These are phyloP conservation scores for Fagopyrum esculentum DNA, from an alignment of 148 eudicot genomes.

Conservation along the genomic window DNA sequence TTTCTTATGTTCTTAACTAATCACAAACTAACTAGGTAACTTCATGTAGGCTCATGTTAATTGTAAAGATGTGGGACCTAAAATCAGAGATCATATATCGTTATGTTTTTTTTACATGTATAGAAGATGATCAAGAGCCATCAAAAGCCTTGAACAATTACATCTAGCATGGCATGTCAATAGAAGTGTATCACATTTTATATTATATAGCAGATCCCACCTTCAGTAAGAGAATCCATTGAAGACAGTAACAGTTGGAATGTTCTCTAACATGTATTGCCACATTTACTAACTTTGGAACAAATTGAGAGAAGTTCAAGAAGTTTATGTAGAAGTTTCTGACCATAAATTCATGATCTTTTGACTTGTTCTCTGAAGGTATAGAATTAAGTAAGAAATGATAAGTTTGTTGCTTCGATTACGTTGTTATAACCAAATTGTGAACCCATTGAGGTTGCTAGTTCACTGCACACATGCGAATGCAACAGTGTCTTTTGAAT, in stretches of 20 bases:
- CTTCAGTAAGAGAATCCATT: too few species aligned
- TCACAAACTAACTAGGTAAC: too few species aligned
- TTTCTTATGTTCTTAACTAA: too few species aligned
- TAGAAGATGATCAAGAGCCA: background rate
- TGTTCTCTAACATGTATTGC: too few species aligned
- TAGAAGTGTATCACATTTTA: too few species aligned
- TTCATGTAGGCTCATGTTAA: too few species aligned
- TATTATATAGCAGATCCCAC: too few species aligned
- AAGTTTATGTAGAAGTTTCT: background rate
- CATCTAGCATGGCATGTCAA: too few species aligned
- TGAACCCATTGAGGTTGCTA: background rate
- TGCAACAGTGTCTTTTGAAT: background rate
- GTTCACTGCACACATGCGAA: background rate
- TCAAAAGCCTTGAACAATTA: background rate
- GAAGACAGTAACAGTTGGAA: too few species aligned
- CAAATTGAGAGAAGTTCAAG: too few species aligned
- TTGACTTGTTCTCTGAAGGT: background rate
- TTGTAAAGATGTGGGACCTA: background rate
- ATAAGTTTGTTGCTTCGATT: background rate
- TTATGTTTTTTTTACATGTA: background rate
- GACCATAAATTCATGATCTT: background rate
- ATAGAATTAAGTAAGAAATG: background rate
- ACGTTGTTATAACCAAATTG: background rate
- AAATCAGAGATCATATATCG: too few species aligned
- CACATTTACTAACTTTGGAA: too few species aligned